phyloP scores from a whole-genome alignment of 768 basidiomycete species.

The Coprinellus micaceus region DNA sequence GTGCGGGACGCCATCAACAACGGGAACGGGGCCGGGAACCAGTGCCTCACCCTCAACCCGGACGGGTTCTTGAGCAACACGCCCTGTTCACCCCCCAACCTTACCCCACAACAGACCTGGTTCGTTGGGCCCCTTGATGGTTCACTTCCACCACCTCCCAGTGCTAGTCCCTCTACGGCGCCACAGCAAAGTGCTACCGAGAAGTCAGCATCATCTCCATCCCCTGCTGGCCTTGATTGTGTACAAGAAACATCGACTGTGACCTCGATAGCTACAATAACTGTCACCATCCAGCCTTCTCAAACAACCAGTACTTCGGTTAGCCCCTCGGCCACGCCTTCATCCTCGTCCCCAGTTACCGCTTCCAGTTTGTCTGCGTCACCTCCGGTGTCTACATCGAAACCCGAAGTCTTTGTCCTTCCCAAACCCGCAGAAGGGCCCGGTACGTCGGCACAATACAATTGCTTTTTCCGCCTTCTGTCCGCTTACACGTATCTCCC shows the following conservation, averaged over 20 bases:
- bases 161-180: too few relatives aligned
- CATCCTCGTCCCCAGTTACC: not conserved
- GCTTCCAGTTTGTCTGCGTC: not conserved
- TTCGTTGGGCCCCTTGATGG: not conserved
- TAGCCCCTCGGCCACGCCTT: not conserved
- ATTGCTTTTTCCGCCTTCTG: not conserved
- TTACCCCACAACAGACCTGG: constrained; percentile 19
- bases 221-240: not conserved
- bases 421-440: constrained; percentile 19
- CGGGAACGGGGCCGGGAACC: constrained; percentile 24
- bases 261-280: not conserved
- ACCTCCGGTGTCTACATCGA: not conserved
- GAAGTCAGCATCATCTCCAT: constrained; percentile 1
- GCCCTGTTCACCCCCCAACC: constrained; percentile 24
- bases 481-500: not conserved
- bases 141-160: not conserved
- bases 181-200: too few relatives aligned
- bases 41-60: constrained; percentile 20
- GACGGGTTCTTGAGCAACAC: constrained; percentile 24
- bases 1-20: constrained; percentile 20
- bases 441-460: constrained; percentile 4
- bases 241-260: not conserved
- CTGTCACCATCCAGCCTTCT: not conserved
- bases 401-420: constrained; percentile 18
- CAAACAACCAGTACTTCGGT: not conserved